A percentile compares a stretch with the other conserved stretches of the same genome.
phyloP scores from a whole-genome alignment of 176 grass and related monocot genomes.

The Stipa capillata region DNA sequence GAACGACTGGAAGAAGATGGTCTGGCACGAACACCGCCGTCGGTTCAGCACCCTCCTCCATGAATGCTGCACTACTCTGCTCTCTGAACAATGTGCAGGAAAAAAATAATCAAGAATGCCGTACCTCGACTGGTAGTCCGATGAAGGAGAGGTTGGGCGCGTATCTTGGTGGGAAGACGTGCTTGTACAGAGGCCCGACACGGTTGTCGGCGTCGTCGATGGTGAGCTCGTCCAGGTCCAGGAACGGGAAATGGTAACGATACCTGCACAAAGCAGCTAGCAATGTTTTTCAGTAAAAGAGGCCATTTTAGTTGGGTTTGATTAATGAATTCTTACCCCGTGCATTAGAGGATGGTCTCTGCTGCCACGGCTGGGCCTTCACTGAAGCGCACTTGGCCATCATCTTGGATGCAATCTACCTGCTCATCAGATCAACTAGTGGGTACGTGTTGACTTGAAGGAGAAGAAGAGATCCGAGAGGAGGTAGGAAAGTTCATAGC shows the following conservation, averaged over 20 bases:
- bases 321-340: too few relatives aligned
- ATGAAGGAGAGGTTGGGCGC: conserved; percentile 32
- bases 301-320: too few relatives aligned
- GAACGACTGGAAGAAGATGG: conserved; percentile 21
- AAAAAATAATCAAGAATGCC: too few relatives aligned
- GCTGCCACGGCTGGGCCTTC: conserved; percentile 25
- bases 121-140: conserved; percentile 24
- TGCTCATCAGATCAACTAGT: background rate
- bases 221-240: conserved; percentile 31
- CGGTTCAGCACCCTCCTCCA: background rate
- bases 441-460: too few relatives aligned
- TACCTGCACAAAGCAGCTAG: too few relatives aligned
- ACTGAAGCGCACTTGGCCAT: conserved; percentile 23
- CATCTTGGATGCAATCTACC: conserved; percentile 30
- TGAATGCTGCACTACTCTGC: background rate
- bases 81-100: background rate
- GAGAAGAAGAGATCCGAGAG: background rate
- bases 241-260: conserved; percentile 46
- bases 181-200: conserved; percentile 42
- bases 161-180: conserved; percentile 30
- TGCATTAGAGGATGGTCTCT: conserved; percentile 49
- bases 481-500: background rate
- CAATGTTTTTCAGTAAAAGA: too few relatives aligned
- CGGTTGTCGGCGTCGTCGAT: conserved; percentile 48
- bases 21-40: conserved; percentile 21